These are phyloP conservation scores for Phytophthora rubi DNA, from an alignment of 352 stramenopile species.

Conservation along the genomic window DNA sequence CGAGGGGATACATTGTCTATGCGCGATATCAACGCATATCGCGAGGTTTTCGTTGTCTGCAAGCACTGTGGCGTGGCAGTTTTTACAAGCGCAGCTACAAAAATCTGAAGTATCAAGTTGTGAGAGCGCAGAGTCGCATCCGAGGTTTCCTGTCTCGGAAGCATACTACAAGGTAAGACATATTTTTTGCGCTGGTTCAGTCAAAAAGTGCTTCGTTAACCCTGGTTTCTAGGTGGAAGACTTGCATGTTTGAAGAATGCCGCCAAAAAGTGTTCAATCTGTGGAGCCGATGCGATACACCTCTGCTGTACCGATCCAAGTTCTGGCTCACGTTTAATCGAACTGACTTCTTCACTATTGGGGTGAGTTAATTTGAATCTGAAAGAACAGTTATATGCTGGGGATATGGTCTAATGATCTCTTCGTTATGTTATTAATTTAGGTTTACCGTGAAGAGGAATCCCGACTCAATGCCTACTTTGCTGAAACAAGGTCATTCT, in stretches of 20 bases:
- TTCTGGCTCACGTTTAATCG: constrained; percentile 85
- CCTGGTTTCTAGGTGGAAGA: constrained; percentile 55
- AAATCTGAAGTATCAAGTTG: constrained; percentile 62
- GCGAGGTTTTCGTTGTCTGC: constrained; percentile 59
- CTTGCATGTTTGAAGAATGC: constrained; percentile 58
- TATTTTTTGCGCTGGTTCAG: not conserved
- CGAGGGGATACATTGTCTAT: constrained; percentile 53
- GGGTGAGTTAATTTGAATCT: constrained; percentile 41
- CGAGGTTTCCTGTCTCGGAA: constrained; percentile 69
- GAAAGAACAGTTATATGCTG: not conserved
- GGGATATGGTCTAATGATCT: not conserved
- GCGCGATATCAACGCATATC: constrained; percentile 53
- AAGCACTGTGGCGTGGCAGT: constrained; percentile 72
- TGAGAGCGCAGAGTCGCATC: constrained; percentile 69
- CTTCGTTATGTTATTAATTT: not conserved
- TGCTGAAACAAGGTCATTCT: constrained; percentile 8
- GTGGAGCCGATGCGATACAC: constrained; percentile 70
- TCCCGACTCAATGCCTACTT: constrained; percentile 29
- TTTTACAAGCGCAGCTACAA: constrained; percentile 71
- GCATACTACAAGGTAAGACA: constrained; percentile 53
- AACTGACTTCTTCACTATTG: constrained; percentile 79
- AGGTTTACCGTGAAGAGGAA: constrained; percentile 79
- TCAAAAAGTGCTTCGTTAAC: not conserved
- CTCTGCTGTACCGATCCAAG: constrained; percentile 77
- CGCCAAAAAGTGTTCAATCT: constrained; percentile 71